Evolutionary conservation across 176 grass and related monocot species (phyloP).

Genomic region (Musa beccarii): DNA sequence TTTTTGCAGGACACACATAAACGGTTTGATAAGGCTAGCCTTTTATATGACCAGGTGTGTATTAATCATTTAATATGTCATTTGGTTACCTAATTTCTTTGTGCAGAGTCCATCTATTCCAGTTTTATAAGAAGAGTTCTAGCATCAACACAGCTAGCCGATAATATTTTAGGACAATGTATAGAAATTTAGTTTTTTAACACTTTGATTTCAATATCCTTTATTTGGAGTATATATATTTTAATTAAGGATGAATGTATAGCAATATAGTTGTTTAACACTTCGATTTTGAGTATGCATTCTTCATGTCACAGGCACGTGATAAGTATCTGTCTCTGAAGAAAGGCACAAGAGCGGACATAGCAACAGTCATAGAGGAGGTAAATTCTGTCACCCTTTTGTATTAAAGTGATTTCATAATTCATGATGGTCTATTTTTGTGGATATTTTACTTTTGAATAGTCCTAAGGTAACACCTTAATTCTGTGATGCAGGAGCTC

Average conservation of each 20-base stretch:
- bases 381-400: slow-evolving; percentile 17
- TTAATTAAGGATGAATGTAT: too few relatives aligned
- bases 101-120: too few relatives aligned
- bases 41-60: slow-evolving; percentile 95
- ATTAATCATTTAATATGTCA: not conserved
- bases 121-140: too few relatives aligned
- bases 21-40: slow-evolving; percentile 91
- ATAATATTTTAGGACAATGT: too few relatives aligned
- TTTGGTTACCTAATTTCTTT: too few relatives aligned
- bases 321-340: slow-evolving; percentile 89
- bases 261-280: too few relatives aligned
- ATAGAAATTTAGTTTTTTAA: too few relatives aligned
- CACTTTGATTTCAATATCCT: too few relatives aligned
- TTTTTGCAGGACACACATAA: slow-evolving; percentile 71
- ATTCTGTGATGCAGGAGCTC: slow-evolving; percentile 55
- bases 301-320: slow-evolving; percentile 38
- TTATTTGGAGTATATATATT: too few relatives aligned
- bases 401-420: slow-evolving; percentile 3
- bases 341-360: slow-evolving; percentile 74
- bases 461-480: slow-evolving; percentile 1
- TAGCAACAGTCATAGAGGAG: slow-evolving; percentile 76
- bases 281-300: too few relatives aligned
- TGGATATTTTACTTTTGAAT: not conserved
- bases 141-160: too few relatives aligned
- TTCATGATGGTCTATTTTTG: not conserved